These are phyloP conservation scores for Monosporozyma siamensis DNA, from an alignment of 805 yeast genomes.

Conservation along the genomic window DNA sequence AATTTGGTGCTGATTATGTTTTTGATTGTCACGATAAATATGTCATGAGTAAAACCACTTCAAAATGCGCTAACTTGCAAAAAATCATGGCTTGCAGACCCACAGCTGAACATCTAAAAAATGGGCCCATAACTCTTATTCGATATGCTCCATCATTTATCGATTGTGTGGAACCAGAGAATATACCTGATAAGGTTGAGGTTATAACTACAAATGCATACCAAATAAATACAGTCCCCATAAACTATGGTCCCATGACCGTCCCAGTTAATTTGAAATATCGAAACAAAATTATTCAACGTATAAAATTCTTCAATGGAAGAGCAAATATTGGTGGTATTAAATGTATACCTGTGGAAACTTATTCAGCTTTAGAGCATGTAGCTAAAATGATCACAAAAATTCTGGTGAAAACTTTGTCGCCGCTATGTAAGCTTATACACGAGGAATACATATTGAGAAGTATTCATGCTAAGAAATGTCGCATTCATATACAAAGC, in stretches of 20 bases:
- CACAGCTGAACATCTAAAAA: slow-evolving; percentile 32
- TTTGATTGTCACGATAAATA: slow-evolving; percentile 43
- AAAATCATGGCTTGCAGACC: slow-evolving; percentile 31
- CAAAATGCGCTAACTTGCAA: slow-evolving; percentile 24
- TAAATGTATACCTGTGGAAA: slow-evolving; percentile 30
- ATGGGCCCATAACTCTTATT: slow-evolving; percentile 29
- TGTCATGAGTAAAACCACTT: slow-evolving; percentile 36
- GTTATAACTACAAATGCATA: slow-evolving; percentile 33
- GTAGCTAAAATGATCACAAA: slow-evolving; percentile 22
- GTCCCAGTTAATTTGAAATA: slow-evolving; percentile 22
- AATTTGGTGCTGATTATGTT: slow-evolving; percentile 42
- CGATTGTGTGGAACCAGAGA: slow-evolving; percentile 21
- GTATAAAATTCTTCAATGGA: slow-evolving; percentile 23
- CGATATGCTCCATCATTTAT: slow-evolving; percentile 26
- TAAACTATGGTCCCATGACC: slow-evolving; percentile 23
- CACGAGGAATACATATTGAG: no score
- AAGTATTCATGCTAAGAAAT: no score
- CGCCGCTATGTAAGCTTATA: no score
- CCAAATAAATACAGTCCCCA: slow-evolving; percentile 30
- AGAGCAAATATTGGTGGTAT: slow-evolving; percentile 22
- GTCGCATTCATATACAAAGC: no score
- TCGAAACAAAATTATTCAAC: slow-evolving; percentile 20
- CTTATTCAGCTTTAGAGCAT: slow-evolving; percentile 27
- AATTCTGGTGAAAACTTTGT: slow-evolving; percentile 29
- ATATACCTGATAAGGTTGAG: slow-evolving; percentile 29